phyloP scores from a whole-genome alignment of 202 grass and related monocot species.

The Brachypodium distachyon region DNA sequence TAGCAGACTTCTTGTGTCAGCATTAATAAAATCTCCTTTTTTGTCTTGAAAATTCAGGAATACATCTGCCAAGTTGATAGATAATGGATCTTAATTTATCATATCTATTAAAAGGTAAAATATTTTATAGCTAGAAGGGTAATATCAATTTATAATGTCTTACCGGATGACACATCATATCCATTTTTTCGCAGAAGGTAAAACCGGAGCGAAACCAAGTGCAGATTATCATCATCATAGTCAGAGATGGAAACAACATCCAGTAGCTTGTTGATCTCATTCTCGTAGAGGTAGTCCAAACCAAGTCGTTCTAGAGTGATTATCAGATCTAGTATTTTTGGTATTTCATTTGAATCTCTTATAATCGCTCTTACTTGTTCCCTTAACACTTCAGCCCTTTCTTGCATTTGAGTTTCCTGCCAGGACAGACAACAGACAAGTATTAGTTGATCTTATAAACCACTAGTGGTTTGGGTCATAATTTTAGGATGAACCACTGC shows the following conservation, averaged over 20 bases:
- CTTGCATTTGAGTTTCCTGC: background rate
- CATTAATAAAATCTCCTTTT: slow-evolving; percentile 12
- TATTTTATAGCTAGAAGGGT: background rate
- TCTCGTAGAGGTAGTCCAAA: slow-evolving; percentile 28
- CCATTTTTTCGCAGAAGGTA: slow-evolving; percentile 33
- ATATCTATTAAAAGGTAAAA: background rate
- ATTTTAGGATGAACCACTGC: too few relatives aligned
- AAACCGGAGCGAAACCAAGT: slow-evolving; percentile 28
- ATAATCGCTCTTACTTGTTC: slow-evolving; percentile 24
- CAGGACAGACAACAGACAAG: background rate
- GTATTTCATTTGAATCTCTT: background rate
- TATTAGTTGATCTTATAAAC: too few relatives aligned
- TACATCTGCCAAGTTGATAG: slow-evolving; percentile 16
- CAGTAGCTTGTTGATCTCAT: slow-evolving; percentile 18
- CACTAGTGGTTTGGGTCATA: too few relatives aligned
- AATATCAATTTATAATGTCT: background rate
- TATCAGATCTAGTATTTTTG: slow-evolving; percentile 17
- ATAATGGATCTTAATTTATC: background rate
- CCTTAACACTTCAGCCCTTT: background rate
- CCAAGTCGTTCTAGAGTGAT: slow-evolving; percentile 30
- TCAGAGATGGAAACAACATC: background rate
- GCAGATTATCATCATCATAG: background rate
- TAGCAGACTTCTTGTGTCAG: slow-evolving; percentile 20
- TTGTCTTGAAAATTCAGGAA: slow-evolving; percentile 42
- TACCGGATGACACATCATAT: slow-evolving; percentile 30